Percentiles rank a stretch among this genome's conserved stretches.
phyloP scores from a whole-genome alignment of 495 filamentous ascomycete species.

The Hyaloscypha finlandica region DNA sequence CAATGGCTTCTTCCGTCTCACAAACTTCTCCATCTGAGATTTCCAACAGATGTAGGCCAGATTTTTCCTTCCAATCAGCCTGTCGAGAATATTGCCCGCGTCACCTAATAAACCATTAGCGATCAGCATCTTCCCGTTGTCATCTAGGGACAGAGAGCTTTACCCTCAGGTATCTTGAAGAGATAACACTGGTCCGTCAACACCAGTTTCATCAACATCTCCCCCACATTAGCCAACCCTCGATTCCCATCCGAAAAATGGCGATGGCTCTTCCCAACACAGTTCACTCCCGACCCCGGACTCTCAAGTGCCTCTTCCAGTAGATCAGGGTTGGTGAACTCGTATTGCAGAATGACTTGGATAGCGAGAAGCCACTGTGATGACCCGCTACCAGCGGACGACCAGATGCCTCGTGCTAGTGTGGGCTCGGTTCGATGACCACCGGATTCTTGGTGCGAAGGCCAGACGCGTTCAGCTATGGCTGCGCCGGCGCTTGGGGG shows the following conservation, averaged over 20 bases:
- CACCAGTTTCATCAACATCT: conserved; percentile 19
- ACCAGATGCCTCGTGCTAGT: neutral
- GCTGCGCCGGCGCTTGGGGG: neutral
- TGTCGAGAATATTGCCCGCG: neutral
- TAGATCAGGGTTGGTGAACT: conserved; percentile 22
- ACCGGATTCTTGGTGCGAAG: neutral
- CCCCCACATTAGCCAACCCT: conserved; percentile 16
- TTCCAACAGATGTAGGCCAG: neutral
- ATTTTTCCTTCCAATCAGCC: conserved; percentile 9
- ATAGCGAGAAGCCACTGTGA: neutral
- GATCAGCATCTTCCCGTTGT: neutral
- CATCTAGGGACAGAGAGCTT: neutral
- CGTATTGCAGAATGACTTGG: conserved; percentile 17
- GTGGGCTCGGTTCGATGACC: neutral
- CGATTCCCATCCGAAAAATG: conserved; percentile 16
- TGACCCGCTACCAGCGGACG: neutral
- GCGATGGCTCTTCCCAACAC: conserved; percentile 16
- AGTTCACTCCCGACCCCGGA: conserved; percentile 12
- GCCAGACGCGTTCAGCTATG: neutral
- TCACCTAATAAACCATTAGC: neutral
- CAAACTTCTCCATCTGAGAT: conserved; percentile 18
- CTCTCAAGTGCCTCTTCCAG: conserved; percentile 28
- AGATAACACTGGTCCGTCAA: conserved; percentile 22
- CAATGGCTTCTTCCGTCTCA: conserved; percentile 10
- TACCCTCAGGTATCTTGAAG: conserved; percentile 12